phyloP scores from a whole-genome alignment of 2,329 filamentous ascomycete species.

The Cryphonectria radicalis region DNA sequence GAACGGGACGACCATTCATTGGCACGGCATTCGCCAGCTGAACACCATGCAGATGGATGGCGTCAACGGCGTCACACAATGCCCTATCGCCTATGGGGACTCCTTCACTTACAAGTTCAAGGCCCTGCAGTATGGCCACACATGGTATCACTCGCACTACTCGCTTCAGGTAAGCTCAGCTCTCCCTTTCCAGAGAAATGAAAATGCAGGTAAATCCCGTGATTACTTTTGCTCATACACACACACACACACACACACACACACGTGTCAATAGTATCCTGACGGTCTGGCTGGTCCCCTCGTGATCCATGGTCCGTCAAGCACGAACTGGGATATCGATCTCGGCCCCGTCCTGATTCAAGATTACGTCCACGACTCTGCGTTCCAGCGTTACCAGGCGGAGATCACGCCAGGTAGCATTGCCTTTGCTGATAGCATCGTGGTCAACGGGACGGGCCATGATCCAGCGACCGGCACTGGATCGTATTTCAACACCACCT shows the following conservation, averaged over 20 bases:
- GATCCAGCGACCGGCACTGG: constrained; percentile 29
- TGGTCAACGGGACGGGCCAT: constrained; percentile 42
- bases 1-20: constrained; percentile 41
- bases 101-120: constrained; percentile 42
- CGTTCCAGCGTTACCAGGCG: constrained; percentile 31
- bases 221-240: constrained; percentile 34
- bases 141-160: constrained; percentile 46
- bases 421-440: constrained; percentile 37
- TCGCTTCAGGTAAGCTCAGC: constrained; percentile 41
- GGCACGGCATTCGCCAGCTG: constrained; percentile 42
- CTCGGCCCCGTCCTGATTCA: constrained; percentile 51
- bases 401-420: constrained; percentile 27
- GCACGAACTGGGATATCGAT: constrained; percentile 52
- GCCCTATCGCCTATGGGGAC: constrained; percentile 56
- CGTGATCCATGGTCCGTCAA: constrained; percentile 51
- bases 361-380: constrained; percentile 50
- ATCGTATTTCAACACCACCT: constrained; percentile 29
- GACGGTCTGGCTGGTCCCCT: constrained; percentile 55
- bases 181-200: constrained; percentile 28
- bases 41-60: constrained; percentile 40
- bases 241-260: constrained; percentile 16
- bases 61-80: constrained; percentile 49
- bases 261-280: constrained; percentile 32
- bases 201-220: constrained; percentile 7
- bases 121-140: constrained; percentile 43